Percentiles rank a stretch among this genome's conserved stretches.
Evolutionary conservation across 2,329 filamentous ascomycete species (phyloP).

Genomic region (Seiridium unicorne): DNA sequence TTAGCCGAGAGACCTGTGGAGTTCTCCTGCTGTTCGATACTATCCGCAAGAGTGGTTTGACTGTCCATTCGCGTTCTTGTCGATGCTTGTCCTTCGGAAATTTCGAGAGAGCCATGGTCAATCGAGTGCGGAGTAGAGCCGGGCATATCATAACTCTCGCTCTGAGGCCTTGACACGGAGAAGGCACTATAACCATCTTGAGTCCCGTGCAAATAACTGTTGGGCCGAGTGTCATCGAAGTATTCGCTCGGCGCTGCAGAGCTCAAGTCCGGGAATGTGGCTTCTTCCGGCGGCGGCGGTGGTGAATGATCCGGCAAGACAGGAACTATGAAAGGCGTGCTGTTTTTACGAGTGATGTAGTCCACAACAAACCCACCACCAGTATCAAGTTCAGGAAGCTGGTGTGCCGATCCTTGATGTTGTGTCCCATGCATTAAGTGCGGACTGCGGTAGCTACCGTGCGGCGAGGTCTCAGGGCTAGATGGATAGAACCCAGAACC

Average conservation of each 20-base stretch:
- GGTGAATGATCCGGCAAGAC: slow-evolving; percentile 47
- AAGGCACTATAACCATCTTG: slow-evolving; percentile 40
- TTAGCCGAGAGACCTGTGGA: slow-evolving; percentile 41
- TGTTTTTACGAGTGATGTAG: slow-evolving; percentile 36
- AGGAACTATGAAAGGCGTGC: slow-evolving; percentile 20
- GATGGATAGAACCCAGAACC: slow-evolving; percentile 25
- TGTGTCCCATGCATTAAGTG: slow-evolving; percentile 20
- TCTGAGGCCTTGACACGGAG: slow-evolving; percentile 44
- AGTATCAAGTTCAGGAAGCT: slow-evolving; percentile 50
- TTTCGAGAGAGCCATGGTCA: slow-evolving; percentile 44
- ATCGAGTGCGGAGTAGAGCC: slow-evolving; percentile 44
- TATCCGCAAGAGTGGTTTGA: slow-evolving; percentile 32
- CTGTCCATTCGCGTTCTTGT: slow-evolving; percentile 36
- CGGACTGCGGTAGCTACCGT: slow-evolving; percentile 24
- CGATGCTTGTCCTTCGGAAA: slow-evolving; percentile 35
- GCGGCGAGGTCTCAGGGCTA: slow-evolving; percentile 31
- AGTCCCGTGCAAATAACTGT: slow-evolving; percentile 37
- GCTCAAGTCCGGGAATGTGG: slow-evolving; percentile 22
- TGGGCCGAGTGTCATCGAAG: slow-evolving; percentile 39
- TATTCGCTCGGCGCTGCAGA: slow-evolving; percentile 37
- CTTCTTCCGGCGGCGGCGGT: slow-evolving; percentile 42
- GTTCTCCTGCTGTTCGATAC: slow-evolving; percentile 27
- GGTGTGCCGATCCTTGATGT: slow-evolving; percentile 23
- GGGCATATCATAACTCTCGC: slow-evolving; percentile 42
- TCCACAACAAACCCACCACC: slow-evolving; percentile 50